Evolutionary conservation across 345 rosid species (phyloP).

Genomic region (Raphanus sativus): DNA sequence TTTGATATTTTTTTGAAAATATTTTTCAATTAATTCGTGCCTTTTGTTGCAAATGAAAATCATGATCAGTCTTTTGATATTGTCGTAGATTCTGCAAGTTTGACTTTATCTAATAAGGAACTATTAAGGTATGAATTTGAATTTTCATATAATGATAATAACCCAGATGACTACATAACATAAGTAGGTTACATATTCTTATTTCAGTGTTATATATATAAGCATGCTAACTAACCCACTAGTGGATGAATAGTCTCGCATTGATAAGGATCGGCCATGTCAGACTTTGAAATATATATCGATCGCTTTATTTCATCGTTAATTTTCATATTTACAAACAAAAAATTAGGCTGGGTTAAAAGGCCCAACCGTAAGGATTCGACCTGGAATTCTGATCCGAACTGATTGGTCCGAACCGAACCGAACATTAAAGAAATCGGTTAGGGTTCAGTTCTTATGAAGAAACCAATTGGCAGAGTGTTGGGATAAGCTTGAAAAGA

Average conservation of each 20-base stretch:
- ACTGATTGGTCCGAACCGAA: too few relatives aligned
- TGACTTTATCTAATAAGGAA: not conserved
- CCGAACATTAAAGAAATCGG: too few relatives aligned
- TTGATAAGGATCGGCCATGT: not conserved
- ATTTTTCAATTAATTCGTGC: not conserved
- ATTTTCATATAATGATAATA: not conserved
- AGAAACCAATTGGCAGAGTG: too few relatives aligned
- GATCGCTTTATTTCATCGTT: not conserved
- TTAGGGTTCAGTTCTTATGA: too few relatives aligned
- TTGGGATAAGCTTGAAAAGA: too few relatives aligned
- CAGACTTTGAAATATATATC: not conserved
- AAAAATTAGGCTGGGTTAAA: not conserved
- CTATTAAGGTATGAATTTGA: not conserved
- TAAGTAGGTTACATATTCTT: too few relatives aligned
- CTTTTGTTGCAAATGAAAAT: not conserved
- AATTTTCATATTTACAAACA: not conserved
- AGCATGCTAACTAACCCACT: not conserved
- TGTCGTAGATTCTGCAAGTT: not conserved
- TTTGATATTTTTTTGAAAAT: not conserved
- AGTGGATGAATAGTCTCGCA: not conserved
- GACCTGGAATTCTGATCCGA: too few relatives aligned
- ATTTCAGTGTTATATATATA: too few relatives aligned
- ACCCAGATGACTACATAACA: not conserved
- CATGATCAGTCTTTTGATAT: not conserved
- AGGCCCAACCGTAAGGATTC: not conserved